These are phyloP conservation scores for Trichoderma sp. DNA, from an alignment of 2,329 filamentous ascomycete species.

Conservation along the genomic window DNA sequence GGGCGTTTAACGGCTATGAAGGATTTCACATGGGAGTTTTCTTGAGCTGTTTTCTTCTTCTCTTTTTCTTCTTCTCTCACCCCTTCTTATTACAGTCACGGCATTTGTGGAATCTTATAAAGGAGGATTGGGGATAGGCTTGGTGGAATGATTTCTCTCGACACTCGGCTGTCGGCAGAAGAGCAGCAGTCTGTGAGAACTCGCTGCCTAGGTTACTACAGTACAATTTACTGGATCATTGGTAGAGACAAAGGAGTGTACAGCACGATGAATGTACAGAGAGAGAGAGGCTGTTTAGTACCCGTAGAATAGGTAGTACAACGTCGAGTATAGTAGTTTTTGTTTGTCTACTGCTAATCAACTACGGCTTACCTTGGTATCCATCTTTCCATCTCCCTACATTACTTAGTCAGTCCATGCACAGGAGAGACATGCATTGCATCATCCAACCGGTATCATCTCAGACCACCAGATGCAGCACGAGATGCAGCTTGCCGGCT, in stretches of 20 bases:
- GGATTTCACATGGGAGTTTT: slow-evolving; percentile 32
- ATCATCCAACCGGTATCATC: neutral
- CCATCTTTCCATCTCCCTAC: neutral
- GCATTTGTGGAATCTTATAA: neutral
- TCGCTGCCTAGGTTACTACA: neutral
- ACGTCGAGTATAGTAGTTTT: neutral
- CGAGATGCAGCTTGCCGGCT: neutral
- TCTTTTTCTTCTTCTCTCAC: neutral
- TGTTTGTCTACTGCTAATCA: neutral
- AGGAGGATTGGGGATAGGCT: neutral
- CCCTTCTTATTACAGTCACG: neutral
- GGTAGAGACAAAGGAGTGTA: neutral
- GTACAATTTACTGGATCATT: neutral
- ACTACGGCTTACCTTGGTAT: neutral
- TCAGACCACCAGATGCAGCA: neutral
- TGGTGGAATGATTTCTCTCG: neutral
- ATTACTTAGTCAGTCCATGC: neutral
- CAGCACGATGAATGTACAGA: neutral
- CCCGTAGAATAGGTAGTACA: neutral
- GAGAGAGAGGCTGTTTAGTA: neutral
- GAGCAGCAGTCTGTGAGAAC: neutral
- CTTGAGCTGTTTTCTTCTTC: slow-evolving; percentile 34
- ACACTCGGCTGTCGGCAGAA: neutral
- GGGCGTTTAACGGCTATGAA: slow-evolving; percentile 41
- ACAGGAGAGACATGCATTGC: neutral